Evolutionary conservation across 768 basidiomycete species (phyloP), one percentile per base, ranked within the genome.

Genomic region (Trametes cinnabarina): DNA sequence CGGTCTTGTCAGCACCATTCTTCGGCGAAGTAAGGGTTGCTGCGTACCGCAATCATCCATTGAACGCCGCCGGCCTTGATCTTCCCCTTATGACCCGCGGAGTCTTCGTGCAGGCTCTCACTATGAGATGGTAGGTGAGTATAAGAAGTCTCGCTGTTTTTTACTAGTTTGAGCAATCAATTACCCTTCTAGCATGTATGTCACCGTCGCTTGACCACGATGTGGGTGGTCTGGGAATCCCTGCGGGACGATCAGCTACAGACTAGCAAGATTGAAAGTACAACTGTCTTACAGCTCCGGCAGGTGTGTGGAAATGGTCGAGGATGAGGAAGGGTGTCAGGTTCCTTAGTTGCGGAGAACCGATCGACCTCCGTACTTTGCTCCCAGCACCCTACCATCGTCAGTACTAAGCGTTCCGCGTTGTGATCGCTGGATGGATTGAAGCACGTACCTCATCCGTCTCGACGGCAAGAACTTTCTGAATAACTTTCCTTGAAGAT

Each of bases 181-280:
- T 30, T 67, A 86, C 83, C 92, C 94, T 74, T 91, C 79, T 0
- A 94, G 77, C 85, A 97, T 88, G 71, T 96, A 96, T 0, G 94
- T 94, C 3, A 91, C 87, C 1, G 88, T 92, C 3, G 87, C 86
- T 70, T 94, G 93, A 3, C 93, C 94, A 17, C 93, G 81, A 71
- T 95, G 94, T 3, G 94, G 93, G 69, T 96, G 94, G 69, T 97
- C 95, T 12, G 92, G 91, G 66, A 96, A 94, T 3, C 91, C 90
- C 87, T 88, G 56, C 19, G 7, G 1, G 12, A 32, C 15, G 19
- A 4, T 10, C 9, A 34, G 2, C 40, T 15, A 10, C 35, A 22
- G 12, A 15, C 23, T 11, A 8, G 23, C 5, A 48, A 26, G 32
- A 41, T 10, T 23, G 25, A 32, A 32, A 6, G 30, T 32, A 6